Percentiles rank a stretch among this genome's conserved stretches.
Evolutionary conservation across 805 yeast genomes (phyloP).

Genomic region (Wickerhamomyces mucosus): DNA sequence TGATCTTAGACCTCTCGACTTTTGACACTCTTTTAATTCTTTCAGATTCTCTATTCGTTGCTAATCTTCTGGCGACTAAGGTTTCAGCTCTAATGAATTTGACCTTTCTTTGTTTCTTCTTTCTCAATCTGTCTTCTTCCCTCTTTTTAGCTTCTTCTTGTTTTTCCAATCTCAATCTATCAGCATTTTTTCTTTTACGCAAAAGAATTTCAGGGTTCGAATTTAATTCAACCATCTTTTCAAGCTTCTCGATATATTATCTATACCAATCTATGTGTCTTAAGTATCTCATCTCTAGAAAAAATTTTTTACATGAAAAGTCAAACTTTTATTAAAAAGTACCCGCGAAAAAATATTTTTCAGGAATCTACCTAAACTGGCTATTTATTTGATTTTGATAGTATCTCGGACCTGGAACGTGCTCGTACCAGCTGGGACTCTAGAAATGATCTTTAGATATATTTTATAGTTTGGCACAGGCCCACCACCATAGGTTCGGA

Average conservation of each 20-base stretch:
- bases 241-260: too few species aligned
- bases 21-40: constrained; percentile 56
- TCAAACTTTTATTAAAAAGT: background rate
- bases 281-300: background rate
- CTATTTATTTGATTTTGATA: too few species aligned
- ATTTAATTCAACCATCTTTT: constrained; percentile 33
- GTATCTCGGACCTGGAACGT: too few species aligned
- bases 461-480: too few species aligned
- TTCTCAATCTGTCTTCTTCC: constrained; percentile 34
- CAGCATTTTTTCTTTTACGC: constrained; percentile 72
- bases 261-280: background rate
- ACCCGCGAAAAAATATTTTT: background rate
- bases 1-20: constrained; percentile 32
- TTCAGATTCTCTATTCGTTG: constrained; percentile 57
- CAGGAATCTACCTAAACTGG: too few species aligned
- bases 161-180: constrained; percentile 61
- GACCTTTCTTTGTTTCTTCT: constrained; percentile 32
- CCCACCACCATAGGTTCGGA: too few species aligned
- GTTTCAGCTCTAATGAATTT: constrained; percentile 70
- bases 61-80: constrained; percentile 54
- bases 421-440: too few species aligned
- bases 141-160: constrained; percentile 54
- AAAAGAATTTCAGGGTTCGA: constrained; percentile 71
- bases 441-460: too few species aligned
- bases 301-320: background rate